These are phyloP conservation scores for Kurtzmaniella quercitrusa DNA, from an alignment of 1,139 yeast species.

Conservation along the genomic window DNA sequence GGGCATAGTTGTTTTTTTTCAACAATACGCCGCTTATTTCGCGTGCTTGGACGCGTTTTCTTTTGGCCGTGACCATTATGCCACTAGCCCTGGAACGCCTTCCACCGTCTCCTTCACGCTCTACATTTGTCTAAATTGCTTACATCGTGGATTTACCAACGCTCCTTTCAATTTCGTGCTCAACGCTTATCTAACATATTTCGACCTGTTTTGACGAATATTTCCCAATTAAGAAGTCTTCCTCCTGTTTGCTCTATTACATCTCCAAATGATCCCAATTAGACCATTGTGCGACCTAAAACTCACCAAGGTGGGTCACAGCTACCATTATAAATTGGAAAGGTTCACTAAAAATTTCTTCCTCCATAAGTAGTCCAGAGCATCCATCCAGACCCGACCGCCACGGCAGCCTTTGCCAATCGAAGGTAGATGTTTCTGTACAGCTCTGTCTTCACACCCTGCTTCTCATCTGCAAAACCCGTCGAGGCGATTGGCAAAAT, in stretches of 20 bases:
- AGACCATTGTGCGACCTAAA: not conserved
- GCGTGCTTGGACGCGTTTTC: not conserved
- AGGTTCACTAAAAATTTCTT: no score
- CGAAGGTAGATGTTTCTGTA: not conserved
- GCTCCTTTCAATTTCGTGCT: not conserved
- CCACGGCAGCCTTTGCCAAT: not conserved
- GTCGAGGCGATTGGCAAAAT: constrained; percentile 2
- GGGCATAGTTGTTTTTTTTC: not conserved
- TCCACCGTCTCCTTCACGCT: no score
- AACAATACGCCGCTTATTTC: not conserved
- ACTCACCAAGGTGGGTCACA: not conserved
- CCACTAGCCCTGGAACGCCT: not conserved
- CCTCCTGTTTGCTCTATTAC: not conserved
- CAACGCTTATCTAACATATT: not conserved
- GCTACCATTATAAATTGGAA: not conserved
- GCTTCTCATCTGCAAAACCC: not conserved
- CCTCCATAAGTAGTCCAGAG: not conserved
- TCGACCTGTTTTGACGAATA: not conserved
- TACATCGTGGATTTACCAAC: not conserved
- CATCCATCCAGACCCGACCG: not conserved
- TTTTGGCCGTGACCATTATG: no score
- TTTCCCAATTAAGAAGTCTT: not conserved
- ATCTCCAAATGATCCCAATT: not conserved
- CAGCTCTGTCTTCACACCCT: not conserved
- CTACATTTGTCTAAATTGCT: not conserved